These are phyloP conservation scores for Trebouxia sp. DNA, from an alignment of 139 green algal species.

Conservation along the genomic window DNA sequence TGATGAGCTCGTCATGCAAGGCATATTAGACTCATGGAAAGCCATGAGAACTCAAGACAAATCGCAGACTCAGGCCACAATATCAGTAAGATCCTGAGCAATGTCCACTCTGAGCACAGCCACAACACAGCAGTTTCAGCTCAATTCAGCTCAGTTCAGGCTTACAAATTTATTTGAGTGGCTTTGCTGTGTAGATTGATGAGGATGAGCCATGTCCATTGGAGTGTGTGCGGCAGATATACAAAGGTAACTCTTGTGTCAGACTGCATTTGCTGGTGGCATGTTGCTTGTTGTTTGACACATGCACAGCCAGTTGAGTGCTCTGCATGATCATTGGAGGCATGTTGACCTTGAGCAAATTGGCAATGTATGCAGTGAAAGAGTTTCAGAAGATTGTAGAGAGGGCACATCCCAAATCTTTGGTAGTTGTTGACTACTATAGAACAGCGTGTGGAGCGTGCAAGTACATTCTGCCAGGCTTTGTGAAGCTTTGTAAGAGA, in stretches of 20 bases:
- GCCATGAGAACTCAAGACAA: slow-evolving; percentile 7
- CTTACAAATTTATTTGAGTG: too few species aligned
- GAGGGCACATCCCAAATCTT: slow-evolving; percentile 1
- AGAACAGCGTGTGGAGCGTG: slow-evolving; percentile 54
- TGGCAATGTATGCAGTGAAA: slow-evolving; percentile 15
- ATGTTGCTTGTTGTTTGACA: background rate
- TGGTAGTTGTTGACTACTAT: slow-evolving; percentile 58
- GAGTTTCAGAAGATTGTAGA: slow-evolving; percentile 25
- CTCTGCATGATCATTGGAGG: background rate
- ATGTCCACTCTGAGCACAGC: too few species aligned
- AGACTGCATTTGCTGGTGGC: background rate
- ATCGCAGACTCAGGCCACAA: background rate
- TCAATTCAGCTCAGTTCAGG: background rate
- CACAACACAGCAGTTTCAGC: background rate
- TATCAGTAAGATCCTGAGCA: slow-evolving; percentile 11
- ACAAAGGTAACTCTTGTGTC: background rate
- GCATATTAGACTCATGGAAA: slow-evolving; percentile 40
- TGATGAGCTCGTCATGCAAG: background rate
- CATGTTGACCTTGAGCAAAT: background rate
- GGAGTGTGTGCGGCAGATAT: slow-evolving; percentile 39
- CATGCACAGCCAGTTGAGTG: background rate
- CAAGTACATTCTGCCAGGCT: slow-evolving; percentile 54
- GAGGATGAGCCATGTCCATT: slow-evolving; percentile 31
- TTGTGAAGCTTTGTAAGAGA: slow-evolving; percentile 53
- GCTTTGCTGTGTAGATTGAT: slow-evolving; percentile 10